These are phyloP conservation scores for Phytophthora lateralis DNA, from an alignment of 352 stramenopile species.

Conservation along the genomic window DNA sequence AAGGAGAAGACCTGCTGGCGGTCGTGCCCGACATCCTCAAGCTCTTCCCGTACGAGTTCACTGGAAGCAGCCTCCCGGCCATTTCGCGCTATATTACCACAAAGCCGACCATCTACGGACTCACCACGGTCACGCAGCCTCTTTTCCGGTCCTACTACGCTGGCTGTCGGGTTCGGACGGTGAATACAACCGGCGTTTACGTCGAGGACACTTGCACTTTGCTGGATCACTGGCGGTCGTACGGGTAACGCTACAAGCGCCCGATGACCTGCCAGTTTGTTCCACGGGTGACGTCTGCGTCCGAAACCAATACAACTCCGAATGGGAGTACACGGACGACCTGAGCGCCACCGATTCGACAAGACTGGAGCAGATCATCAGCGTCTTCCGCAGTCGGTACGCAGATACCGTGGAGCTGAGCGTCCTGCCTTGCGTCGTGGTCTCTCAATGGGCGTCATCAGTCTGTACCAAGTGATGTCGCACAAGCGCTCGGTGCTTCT, in stretches of 20 bases:
- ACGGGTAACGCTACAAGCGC: conserved; percentile 24
- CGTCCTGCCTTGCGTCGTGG: conserved; percentile 20
- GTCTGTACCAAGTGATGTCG: conserved; percentile 33
- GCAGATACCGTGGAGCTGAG: conserved; percentile 26
- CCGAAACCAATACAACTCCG: conserved; percentile 26
- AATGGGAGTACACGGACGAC: conserved; percentile 25
- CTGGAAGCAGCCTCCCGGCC: conserved; percentile 15
- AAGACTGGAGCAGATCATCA: conserved; percentile 29
- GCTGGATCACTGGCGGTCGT: conserved; percentile 22
- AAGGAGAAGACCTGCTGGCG: conserved; percentile 22
- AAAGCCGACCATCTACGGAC: conserved; percentile 20
- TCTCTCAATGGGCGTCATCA: conserved; percentile 32
- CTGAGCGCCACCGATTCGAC: conserved; percentile 2
- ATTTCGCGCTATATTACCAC: conserved; percentile 31
- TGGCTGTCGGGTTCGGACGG: conserved; percentile 26
- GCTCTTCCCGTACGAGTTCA: conserved; percentile 29
- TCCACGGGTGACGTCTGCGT: conserved; percentile 31
- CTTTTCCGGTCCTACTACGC: conserved; percentile 29
- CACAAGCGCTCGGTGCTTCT: conserved; percentile 30
- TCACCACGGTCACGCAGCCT: conserved; percentile 23
- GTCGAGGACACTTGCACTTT: conserved; percentile 30
- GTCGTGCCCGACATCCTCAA: conserved; percentile 26
- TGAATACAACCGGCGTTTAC: conserved; percentile 33
- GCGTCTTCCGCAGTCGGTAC: conserved; percentile 33
- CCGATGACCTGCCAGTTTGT: conserved; percentile 31